Conservation (phyloP, 2,329 filamentous ascomycete species). For the Metarhizium brunneum region DNA sequence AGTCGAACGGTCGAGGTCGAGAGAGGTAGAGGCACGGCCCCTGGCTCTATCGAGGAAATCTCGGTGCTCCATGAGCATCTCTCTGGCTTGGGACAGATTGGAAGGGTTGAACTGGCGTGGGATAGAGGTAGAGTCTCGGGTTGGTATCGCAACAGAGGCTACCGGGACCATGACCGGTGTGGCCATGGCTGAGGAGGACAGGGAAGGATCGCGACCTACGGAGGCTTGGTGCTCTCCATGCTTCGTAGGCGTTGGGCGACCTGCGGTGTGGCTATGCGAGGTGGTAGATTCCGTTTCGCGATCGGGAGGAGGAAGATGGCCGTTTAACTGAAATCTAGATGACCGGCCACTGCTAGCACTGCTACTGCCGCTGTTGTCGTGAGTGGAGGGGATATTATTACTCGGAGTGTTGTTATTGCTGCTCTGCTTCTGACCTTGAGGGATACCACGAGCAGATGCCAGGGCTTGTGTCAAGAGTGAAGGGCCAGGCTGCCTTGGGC, state of each 20-base stretch:
- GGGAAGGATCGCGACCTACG: constrained; percentile 1
- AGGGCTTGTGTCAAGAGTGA: constrained; percentile 49
- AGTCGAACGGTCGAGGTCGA: constrained; percentile 23
- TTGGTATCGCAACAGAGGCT: constrained; percentile 16
- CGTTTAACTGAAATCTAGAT: background rate
- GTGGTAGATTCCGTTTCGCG: background rate
- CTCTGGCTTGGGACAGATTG: constrained; percentile 23
- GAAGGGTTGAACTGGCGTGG: constrained; percentile 23
- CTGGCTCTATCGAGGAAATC: constrained; percentile 21
- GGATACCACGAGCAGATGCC: constrained; percentile 48
- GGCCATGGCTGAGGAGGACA: constrained; percentile 17
- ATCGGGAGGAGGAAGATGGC: background rate
- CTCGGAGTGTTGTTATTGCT: background rate
- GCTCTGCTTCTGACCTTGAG: constrained; percentile 10
- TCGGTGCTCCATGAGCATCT: constrained; percentile 26
- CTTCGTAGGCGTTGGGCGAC: constrained; percentile 3
- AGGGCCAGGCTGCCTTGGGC: constrained; percentile 32
- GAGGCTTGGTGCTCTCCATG: constrained; percentile 7
- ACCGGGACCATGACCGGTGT: constrained; percentile 23
- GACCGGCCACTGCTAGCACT: background rate
- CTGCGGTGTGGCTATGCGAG: background rate
- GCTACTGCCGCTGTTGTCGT: background rate
- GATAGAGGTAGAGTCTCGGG: constrained; percentile 20
- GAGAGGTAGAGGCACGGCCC: constrained; percentile 21
- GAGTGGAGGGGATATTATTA: background rate